Conservation (phyloP, 176 grass and related monocot species). For the Bonia amplexicaulis region DNA sequence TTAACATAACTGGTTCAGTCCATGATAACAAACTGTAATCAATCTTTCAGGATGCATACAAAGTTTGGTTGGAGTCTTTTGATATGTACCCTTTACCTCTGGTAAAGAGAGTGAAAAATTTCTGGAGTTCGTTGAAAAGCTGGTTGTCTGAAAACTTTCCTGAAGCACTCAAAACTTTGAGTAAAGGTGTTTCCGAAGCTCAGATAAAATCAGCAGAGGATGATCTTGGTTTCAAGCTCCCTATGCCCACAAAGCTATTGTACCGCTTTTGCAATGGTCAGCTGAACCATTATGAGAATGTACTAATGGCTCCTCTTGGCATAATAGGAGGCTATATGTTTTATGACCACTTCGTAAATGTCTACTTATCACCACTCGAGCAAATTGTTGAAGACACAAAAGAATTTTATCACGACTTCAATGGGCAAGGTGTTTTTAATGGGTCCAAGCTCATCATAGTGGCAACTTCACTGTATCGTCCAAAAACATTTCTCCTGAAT, state of each 20-base stretch:
- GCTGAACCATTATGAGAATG: slow-evolving; percentile 14
- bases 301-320: slow-evolving; percentile 37
- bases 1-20: background rate
- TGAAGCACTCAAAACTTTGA: slow-evolving; percentile 69
- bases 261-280: slow-evolving; percentile 97
- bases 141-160: slow-evolving; percentile 88
- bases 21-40: slow-evolving; percentile 4
- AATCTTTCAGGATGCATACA: slow-evolving; percentile 70
- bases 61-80: slow-evolving; percentile 80
- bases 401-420: slow-evolving; percentile 15
- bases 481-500: slow-evolving; percentile 67
- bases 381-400: slow-evolving; percentile 54
- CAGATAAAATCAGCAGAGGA: slow-evolving; percentile 60
- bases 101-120: slow-evolving; percentile 79
- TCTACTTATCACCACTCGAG: slow-evolving; percentile 74
- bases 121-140: slow-evolving; percentile 65
- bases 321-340: slow-evolving; percentile 87
- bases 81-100: slow-evolving; percentile 71
- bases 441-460: slow-evolving; percentile 48
- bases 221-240: slow-evolving; percentile 65
- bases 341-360: slow-evolving; percentile 57
- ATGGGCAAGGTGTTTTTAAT: slow-evolving; percentile 16
- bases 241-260: slow-evolving; percentile 71
- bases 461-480: slow-evolving; percentile 55
- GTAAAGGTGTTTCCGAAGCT: slow-evolving; percentile 66